Percentiles rank a stretch among this genome's conserved stretches.
Evolutionary conservation across 441 rosid genomes (phyloP).

Genomic region (Populus hybrid): DNA sequence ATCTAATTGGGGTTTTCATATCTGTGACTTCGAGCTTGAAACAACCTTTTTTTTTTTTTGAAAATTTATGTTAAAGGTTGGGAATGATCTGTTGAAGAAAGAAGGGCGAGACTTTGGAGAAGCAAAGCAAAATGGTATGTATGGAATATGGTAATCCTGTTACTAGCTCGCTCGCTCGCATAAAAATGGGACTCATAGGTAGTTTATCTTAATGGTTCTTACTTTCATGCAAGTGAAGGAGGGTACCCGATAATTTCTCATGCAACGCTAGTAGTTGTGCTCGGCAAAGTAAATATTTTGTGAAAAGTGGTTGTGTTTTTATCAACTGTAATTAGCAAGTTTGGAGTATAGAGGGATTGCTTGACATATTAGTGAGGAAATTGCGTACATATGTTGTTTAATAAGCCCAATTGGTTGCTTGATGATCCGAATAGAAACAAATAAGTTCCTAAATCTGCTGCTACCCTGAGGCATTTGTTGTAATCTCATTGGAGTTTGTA

Average conservation of each 20-base stretch:
- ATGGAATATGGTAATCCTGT: conserved; percentile 5
- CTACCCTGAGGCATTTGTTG: background rate
- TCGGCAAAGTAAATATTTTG: background rate
- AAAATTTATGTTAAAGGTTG: background rate
- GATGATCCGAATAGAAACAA: background rate
- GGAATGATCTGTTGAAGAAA: background rate
- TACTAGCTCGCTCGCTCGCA: background rate
- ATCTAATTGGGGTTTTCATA: background rate
- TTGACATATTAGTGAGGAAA: too few species aligned
- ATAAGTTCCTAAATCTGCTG: background rate
- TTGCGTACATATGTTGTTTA: background rate
- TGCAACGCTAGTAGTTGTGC: background rate
- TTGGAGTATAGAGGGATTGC: background rate
- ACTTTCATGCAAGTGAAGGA: background rate
- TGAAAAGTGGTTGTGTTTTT: background rate
- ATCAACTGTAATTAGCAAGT: background rate
- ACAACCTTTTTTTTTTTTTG: background rate
- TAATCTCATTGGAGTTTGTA: background rate
- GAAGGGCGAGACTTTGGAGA: conserved; percentile 3
- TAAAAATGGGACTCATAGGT: background rate
- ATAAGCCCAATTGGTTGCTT: background rate
- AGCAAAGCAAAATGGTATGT: conserved; percentile 27
- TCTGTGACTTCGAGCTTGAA: background rate
- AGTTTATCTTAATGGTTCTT: background rate
- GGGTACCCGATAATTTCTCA: background rate